Base-by-base conservation (phyloP, 257 asterid genomes). In the Coffea canephora region DNA sequence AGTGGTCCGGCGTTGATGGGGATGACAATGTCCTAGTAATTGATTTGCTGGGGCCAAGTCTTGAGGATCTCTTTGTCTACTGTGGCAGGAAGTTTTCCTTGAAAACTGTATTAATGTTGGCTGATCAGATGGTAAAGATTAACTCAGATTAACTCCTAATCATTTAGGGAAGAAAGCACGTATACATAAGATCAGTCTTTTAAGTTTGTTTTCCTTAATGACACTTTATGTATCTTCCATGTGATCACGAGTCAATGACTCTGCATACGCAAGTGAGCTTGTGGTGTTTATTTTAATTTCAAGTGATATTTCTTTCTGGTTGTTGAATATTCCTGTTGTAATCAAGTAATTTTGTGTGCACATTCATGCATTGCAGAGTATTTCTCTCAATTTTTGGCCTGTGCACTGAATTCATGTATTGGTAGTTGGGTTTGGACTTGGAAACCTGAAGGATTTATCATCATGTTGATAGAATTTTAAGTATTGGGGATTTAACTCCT, bases 21-120 rank as follows among this genome's bases (percentile, higher is more conserved):
- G 98, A 91, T 10, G 98, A 95, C 89, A 95, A 95, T 81, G 91
- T 85, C 81, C 93, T 95, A 67, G 96, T 93, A 87, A 88, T 95
- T 48, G 98, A 95, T 87, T 90, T 95, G 79, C 86, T 95, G 69
- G 98, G 98, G 68, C 98, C 98, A 8, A 93, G 98, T 85, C 97
- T 95, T 62, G 98, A 95, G 86, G 98, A 95, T 83, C 97, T 95
- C 73, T 94, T 93, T 79, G 98, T 91, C 85, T 95, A 95, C 78
- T 91, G 97, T 87, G 95, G 96, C 80, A 86, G 98, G 86, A 95
- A 93, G 88, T 91, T 95, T 80, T 88, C 98, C 6, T 83, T 93
- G 91, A 93, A 95, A 89, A 93, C 96, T 34, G 98, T 91, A 73
- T 83, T 95, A 75, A 91, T 91, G 98, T 82, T 93, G 89, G 98